Base-by-base conservation (phyloP, 768 basidiomycete species). In the Basidioascus undulatus region DNA sequence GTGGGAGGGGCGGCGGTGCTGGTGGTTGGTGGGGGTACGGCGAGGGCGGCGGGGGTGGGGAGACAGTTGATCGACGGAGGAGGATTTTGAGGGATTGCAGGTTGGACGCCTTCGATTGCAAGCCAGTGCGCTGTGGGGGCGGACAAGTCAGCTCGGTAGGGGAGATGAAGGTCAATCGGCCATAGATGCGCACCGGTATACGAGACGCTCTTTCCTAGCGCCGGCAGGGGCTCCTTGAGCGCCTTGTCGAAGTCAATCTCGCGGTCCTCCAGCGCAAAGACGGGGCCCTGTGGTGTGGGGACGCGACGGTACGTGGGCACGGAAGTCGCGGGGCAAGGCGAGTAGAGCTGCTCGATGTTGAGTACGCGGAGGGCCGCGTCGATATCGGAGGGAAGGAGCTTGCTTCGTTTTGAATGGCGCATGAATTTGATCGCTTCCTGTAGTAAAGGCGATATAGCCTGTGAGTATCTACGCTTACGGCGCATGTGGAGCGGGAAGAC, bases 401-500 rank as follows among this genome's bases (percentile, higher is more conserved):
- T 78, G n/a, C 78, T 83, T 41, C 92, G 67, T 43, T 80, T 72
- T 6, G 79, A 79, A 57, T 96, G 86, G 19, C 84, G 71, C 81
- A 89, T 92, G 60, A 89, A 98, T 39, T 87, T 77, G 20, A 84
- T 74, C 8, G 89, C 84, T 68, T 96, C 89, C 77, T 87, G 61
- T 12, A 43, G 6, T n/a, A n/a, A n/a, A n/a, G n/a, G n/a, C n/a
- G n/a, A n/a, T n/a, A n/a, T n/a, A n/a, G n/a, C n/a, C n/a, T n/a
- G n/a, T n/a, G n/a, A n/a, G n/a, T n/a, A n/a, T n/a, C n/a, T n/a
- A n/a, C n/a, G n/a, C n/a, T n/a, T n/a, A n/a, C n/a, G n/a, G n/a
- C n/a, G n/a, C n/a, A n/a, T n/a, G n/a, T n/a, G n/a, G n/a, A n/a
- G n/a, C n/a, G n/a, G n/a, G 25, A 6, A 15, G 16, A 51, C 63